Evolutionary conservation across 129 eudicot species (phyloP).

Genomic region (Gnaphalium uliginosum): DNA sequence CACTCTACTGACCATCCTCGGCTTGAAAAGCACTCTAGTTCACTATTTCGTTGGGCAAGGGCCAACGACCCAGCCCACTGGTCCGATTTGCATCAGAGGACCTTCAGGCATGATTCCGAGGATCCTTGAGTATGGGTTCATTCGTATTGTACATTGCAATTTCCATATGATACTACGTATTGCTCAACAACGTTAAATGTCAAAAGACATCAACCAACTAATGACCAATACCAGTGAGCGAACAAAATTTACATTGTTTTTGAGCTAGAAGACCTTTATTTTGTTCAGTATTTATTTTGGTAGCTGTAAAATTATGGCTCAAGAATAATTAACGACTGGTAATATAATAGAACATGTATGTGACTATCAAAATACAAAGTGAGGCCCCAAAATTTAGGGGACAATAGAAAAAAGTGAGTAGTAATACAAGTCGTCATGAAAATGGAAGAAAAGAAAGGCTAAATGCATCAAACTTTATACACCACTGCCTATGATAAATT

Average conservation of each 20-base stretch:
- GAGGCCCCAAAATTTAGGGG: neutral
- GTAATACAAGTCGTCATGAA: conserved; percentile 2
- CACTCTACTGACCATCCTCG: neutral
- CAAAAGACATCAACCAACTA: neutral
- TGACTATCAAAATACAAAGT: neutral
- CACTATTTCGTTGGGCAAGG: neutral
- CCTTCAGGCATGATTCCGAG: neutral
- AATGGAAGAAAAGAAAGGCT: conserved; percentile 17
- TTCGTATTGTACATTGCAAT: neutral
- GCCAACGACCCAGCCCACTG: neutral
- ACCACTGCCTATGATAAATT: conserved; percentile 29
- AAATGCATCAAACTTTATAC: conserved; percentile 30
- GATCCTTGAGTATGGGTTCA: neutral
- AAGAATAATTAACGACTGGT: neutral
- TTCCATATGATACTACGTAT: neutral
- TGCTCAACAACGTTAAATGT: neutral
- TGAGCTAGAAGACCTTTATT: neutral
- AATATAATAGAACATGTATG: neutral
- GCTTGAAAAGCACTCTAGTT: neutral
- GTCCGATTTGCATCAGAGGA: neutral
- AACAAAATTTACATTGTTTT: neutral
- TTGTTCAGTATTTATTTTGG: neutral
- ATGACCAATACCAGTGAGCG: neutral
- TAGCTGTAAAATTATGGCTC: neutral
- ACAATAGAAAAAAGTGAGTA: neutral